Conservation (phyloP, 257 asterid genomes). For the Lithospermum erythrorhizon region DNA sequence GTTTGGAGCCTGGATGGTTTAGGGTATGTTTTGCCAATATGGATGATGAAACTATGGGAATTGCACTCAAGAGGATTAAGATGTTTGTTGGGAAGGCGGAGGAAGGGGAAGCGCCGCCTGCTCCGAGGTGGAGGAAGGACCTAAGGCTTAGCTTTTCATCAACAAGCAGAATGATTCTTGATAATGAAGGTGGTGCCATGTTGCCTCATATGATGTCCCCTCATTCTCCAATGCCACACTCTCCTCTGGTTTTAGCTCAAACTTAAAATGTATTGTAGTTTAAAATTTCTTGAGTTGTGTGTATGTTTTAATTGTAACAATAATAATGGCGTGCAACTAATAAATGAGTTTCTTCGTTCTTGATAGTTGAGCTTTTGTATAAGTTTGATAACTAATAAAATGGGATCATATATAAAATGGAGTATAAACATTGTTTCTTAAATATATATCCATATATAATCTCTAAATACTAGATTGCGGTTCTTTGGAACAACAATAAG, state of each 20-base stretch:
- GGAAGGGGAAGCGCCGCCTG: neutral
- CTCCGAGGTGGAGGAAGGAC: neutral
- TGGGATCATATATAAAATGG: too few relatives aligned
- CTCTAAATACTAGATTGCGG: too few relatives aligned
- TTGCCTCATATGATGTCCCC: slow-evolving; percentile 6
- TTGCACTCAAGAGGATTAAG: neutral
- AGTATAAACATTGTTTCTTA: too few relatives aligned
- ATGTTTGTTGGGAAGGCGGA: neutral
- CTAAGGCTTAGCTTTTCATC: slow-evolving; percentile 5
- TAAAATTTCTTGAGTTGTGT: too few relatives aligned
- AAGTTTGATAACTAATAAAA: too few relatives aligned
- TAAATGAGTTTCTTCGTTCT: too few relatives aligned
- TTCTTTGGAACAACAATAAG: too few relatives aligned
- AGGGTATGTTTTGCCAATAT: neutral
- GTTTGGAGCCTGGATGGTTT: neutral
- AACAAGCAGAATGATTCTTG: neutral
- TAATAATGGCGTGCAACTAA: too few relatives aligned
- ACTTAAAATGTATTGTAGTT: slow-evolving; percentile 5
- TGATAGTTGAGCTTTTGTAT: too few relatives aligned
- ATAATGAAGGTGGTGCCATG: slow-evolving; percentile 1
- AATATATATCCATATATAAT: too few relatives aligned
- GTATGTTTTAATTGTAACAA: too few relatives aligned
- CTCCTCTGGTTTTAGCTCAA: slow-evolving; percentile 3
- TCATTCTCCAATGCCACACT: slow-evolving; percentile 10
- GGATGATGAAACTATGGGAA: neutral